These are phyloP conservation scores for Trichoderma koningii DNA, from an alignment of 2,329 filamentous ascomycete species.

Conservation along the genomic window DNA sequence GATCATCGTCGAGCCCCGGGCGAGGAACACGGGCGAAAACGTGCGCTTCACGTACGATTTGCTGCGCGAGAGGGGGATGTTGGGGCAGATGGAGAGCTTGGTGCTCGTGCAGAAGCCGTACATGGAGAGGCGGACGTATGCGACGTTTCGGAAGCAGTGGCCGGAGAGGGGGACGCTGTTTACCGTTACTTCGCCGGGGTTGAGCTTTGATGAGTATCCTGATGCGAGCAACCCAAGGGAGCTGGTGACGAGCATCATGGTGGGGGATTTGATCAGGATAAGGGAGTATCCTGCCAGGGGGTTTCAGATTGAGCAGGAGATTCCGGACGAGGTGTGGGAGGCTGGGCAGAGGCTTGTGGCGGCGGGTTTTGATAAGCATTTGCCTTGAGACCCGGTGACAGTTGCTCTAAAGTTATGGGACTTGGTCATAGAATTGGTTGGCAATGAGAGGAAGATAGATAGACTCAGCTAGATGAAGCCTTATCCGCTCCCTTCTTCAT, in stretches of 20 bases:
- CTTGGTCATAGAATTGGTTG: neutral
- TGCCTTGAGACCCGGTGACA: constrained; percentile 37
- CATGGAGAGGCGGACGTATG: constrained; percentile 51
- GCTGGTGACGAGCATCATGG: constrained; percentile 48
- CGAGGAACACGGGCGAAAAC: constrained; percentile 52
- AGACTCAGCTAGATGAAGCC: neutral
- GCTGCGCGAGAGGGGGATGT: constrained; percentile 36
- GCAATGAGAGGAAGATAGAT: neutral
- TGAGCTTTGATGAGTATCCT: constrained; percentile 46
- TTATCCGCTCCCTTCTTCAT: neutral
- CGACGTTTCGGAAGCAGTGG: constrained; percentile 52
- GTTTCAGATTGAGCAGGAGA: constrained; percentile 48
- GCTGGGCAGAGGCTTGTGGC: constrained; percentile 45
- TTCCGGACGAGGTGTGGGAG: constrained; percentile 46
- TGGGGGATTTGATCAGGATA: constrained; percentile 49
- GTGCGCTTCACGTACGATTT: constrained; percentile 47
- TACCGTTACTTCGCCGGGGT: constrained; percentile 45
- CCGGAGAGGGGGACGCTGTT: constrained; percentile 41
- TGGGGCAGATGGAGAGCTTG: constrained; percentile 34
- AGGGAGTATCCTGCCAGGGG: constrained; percentile 47
- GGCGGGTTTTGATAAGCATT: constrained; percentile 44
- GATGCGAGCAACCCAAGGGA: constrained; percentile 46
- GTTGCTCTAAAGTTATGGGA: neutral
- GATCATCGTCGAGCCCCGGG: constrained; percentile 45
- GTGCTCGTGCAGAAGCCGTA: constrained; percentile 53